Evolutionary conservation across 768 basidiomycete genomes (phyloP), one percentile per base, ranked within the genome.

Genomic region (Porpolomopsis calyptriformis): DNA sequence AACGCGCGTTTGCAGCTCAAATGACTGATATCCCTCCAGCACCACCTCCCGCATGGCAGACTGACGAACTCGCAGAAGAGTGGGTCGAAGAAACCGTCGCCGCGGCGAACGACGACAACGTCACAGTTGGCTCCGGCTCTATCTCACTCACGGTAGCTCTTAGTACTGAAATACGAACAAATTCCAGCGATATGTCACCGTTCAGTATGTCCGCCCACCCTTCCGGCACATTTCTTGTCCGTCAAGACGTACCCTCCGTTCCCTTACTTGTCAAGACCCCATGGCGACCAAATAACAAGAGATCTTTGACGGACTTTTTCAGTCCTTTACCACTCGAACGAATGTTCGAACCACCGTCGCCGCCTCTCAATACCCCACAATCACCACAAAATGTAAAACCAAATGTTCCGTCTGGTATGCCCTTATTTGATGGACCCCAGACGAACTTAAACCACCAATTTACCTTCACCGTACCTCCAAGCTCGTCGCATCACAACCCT

Each of bases 331-430:
- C 83, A 20, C 70, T 96, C 7, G 91, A 96, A 63, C 76, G 74
- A 46, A 90, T 96, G 87, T 96, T 94, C 53, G 86, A 93, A 50
- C 92, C 92, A 6, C 92, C 92, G 1, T 87, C 89, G 5, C 88
- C 88, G 3, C 86, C 85, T 4, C 20, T 40, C 23, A 38, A 38
- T 49, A 22, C 41, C 33, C 51, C 37, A 19, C 41, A 36, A 10
- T 25, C 19, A 22, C 44, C 29, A 35, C 20, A 45, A 18, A 41
- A 48, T 29, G 50, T 61, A 48, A 53, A 40, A 41, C 36, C 44
- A 37, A 45, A 41, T 33, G 43, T 23, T 14, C 24, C 49, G 40
- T 46, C 75, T 3, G 67, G 73, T 49, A 71, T 73, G 57, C 61
- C 61, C 23, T 67, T 68, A 11, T 67, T 68, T 40, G 66, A 70